These are phyloP conservation scores for Talaromyces pinophilus DNA, from an alignment of 2,329 filamentous ascomycete species.

Conservation along the genomic window DNA sequence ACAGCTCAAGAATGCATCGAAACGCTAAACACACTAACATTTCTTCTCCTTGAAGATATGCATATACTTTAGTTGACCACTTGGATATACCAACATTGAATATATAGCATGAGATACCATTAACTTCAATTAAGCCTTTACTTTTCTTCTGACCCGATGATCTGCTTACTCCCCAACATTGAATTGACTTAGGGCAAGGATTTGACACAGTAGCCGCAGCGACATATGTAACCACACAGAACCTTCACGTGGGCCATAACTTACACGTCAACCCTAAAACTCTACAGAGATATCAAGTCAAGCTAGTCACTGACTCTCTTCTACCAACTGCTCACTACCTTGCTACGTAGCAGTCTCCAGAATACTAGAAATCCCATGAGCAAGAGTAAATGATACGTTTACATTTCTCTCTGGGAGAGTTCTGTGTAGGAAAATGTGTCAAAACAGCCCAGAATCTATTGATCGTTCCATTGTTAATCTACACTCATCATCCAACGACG, in stretches of 20 bases:
- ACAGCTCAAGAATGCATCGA: conserved; percentile 40
- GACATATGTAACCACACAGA: neutral
- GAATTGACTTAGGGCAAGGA: neutral
- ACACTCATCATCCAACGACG: neutral
- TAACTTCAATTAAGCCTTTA: neutral
- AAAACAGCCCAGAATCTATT: no score
- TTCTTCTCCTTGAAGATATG: neutral
- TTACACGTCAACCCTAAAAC: neutral
- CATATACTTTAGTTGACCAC: neutral
- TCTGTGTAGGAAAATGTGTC: neutral
- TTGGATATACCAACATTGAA: conserved; percentile 7
- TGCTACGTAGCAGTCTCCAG: neutral
- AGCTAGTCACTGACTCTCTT: neutral
- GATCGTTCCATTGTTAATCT: neutral
- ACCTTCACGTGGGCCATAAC: neutral
- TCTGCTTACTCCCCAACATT: neutral
- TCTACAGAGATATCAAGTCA: neutral
- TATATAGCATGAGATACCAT: conserved; percentile 21
- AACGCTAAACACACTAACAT: conserved; percentile 29
- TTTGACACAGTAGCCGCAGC: neutral
- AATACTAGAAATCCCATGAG: neutral
- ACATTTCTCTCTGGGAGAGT: neutral
- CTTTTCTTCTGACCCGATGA: neutral
- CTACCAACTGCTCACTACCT: neutral
- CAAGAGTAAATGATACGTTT: neutral